Percentiles rank a stretch among this genome's conserved stretches.
phyloP scores from a whole-genome alignment of 202 grass and related monocot genomes.

The Panicum hallii region DNA sequence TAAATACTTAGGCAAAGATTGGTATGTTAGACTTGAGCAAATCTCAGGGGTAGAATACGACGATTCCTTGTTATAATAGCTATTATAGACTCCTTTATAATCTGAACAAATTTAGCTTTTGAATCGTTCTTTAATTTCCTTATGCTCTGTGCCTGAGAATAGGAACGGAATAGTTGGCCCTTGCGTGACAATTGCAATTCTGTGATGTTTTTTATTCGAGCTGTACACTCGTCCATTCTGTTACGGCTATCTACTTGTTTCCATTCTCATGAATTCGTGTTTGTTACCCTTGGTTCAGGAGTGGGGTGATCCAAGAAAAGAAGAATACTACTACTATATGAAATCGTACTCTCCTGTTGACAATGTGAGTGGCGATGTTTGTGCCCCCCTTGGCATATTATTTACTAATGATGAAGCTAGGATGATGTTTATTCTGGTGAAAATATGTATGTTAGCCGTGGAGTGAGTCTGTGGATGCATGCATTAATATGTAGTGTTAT shows the following conservation, averaged over 20 bases:
- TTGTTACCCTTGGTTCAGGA: slow-evolving; percentile 63
- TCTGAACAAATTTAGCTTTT: not conserved
- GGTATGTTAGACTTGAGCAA: not conserved
- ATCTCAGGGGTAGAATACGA: not conserved
- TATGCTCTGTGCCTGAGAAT: not conserved
- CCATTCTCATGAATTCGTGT: slow-evolving; percentile 2
- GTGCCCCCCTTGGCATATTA: not conserved
- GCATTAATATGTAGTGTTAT: not conserved
- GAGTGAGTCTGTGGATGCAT: no score
- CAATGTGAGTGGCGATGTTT: slow-evolving; percentile 62
- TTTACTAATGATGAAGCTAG: not conserved
- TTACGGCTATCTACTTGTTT: slow-evolving; percentile 13
- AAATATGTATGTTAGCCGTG: no score
- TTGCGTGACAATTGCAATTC: slow-evolving; percentile 9
- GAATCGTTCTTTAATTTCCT: not conserved
- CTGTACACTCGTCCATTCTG: not conserved
- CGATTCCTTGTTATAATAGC: not conserved
- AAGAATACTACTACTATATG: slow-evolving; percentile 95
- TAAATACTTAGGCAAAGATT: not conserved
- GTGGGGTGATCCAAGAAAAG: slow-evolving; percentile 96
- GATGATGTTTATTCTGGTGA: no score
- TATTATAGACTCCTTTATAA: not conserved
- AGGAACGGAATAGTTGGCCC: not conserved
- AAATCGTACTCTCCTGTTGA: slow-evolving; percentile 98
- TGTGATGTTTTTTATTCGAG: not conserved